phyloP scores from a whole-genome alignment of 2,329 filamentous ascomycete species.

The Alternaria triticimaculans region DNA sequence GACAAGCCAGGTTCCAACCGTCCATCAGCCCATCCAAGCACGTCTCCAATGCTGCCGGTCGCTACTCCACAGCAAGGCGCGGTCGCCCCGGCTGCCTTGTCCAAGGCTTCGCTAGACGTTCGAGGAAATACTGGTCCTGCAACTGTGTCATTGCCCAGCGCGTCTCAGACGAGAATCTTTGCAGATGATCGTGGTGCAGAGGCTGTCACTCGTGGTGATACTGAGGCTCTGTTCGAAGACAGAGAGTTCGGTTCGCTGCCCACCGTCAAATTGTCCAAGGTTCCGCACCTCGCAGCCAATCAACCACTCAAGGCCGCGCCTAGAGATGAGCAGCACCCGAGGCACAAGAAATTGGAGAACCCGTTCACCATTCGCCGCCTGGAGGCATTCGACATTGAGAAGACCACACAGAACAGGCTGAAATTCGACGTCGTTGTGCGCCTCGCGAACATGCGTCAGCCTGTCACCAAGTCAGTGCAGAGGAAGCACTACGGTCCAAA shows the following conservation, averaged over 20 bases:
- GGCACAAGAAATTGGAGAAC: constrained; percentile 36
- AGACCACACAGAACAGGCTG: constrained; percentile 23
- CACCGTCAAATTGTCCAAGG: constrained; percentile 42
- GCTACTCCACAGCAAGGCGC: constrained; percentile 50
- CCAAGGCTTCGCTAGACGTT: constrained; percentile 65
- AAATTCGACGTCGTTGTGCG: constrained; percentile 37
- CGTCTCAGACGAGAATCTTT: constrained; percentile 26
- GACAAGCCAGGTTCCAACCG: constrained; percentile 60
- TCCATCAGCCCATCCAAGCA: constrained; percentile 37
- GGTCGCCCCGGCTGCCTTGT: constrained; percentile 70
- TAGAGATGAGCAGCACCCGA: constrained; percentile 29
- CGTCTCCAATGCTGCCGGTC: constrained; percentile 39
- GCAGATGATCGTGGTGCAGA: constrained; percentile 42
- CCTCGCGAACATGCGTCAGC: constrained; percentile 31
- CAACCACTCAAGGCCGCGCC: constrained; percentile 34
- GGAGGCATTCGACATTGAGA: constrained; percentile 36
- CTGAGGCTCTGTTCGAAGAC: constrained; percentile 54
- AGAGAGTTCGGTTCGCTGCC: constrained; percentile 57
- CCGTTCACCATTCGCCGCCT: constrained; percentile 37
- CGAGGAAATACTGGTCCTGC: constrained; percentile 58
- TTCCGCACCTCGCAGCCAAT: constrained; percentile 42
- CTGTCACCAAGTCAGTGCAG: constrained; percentile 39
- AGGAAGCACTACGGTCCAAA: constrained; percentile 32
- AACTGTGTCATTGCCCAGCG: constrained; percentile 72
- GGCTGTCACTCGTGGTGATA: constrained; percentile 49